phyloP scores from a whole-genome alignment of 306 rosid genomes.

The Hylodesmum podocarpum region DNA sequence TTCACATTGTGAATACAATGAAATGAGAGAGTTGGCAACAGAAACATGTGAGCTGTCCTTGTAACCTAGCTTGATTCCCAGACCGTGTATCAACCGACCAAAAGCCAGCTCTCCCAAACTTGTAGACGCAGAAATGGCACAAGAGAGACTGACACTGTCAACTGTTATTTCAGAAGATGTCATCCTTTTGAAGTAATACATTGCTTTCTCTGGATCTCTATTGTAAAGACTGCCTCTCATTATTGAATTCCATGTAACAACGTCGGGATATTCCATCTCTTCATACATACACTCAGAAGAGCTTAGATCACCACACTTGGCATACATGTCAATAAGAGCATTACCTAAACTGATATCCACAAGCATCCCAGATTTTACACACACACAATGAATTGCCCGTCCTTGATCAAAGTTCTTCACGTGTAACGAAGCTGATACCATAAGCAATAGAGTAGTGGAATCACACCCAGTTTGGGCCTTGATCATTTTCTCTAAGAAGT shows the following conservation, averaged over 20 bases:
- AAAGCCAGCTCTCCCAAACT: constrained; percentile 39
- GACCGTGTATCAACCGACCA: constrained; percentile 46
- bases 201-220: constrained; percentile 33
- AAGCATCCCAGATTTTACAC: constrained; percentile 52
- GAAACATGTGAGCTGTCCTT: constrained; percentile 39
- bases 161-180: constrained; percentile 30
- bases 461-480: constrained; percentile 41
- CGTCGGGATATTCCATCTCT: constrained; percentile 46
- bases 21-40: constrained; percentile 56
- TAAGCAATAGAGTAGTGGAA: constrained; percentile 61
- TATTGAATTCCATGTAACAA: constrained; percentile 59
- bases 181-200: constrained; percentile 45
- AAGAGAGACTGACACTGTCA: constrained; percentile 44
- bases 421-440: constrained; percentile 40
- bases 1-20: constrained; percentile 49
- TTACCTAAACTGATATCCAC: constrained; percentile 42
- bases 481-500: constrained; percentile 43
- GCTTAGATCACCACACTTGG: constrained; percentile 45
- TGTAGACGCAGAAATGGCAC: constrained; percentile 50
- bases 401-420: constrained; percentile 44
- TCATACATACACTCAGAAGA: constrained; percentile 42
- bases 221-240: constrained; percentile 52
- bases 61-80: constrained; percentile 51
- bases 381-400: constrained; percentile 44
- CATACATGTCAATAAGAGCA: constrained; percentile 54